Evolutionary conservation across 352 stramenopile species (phyloP).

Genomic region (Lagenidium giganteum): DNA sequence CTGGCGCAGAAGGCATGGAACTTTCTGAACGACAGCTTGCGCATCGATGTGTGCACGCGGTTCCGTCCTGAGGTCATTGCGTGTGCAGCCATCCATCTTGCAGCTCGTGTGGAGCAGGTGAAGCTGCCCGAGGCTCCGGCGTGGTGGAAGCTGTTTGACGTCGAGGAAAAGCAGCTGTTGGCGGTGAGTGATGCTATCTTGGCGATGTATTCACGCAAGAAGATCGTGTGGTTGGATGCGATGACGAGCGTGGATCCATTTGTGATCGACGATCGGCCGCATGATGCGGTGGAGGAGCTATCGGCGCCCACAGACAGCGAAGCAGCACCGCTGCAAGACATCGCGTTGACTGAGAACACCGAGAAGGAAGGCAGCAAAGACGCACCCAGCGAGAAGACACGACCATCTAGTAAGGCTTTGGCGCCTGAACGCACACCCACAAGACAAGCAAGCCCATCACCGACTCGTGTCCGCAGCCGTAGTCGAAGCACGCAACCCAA

Average conservation of each 20-base stretch:
- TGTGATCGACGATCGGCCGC: conserved; percentile 26
- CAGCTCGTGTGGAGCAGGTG: conserved; percentile 41
- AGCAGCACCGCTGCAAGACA: too few species aligned
- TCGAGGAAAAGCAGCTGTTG: conserved; percentile 39
- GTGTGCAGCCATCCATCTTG: conserved; percentile 84
- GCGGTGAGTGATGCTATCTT: conserved; percentile 44
- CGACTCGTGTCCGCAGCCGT: too few species aligned
- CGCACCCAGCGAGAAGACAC: too few species aligned
- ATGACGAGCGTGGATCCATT: conserved; percentile 56
- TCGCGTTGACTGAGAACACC: too few species aligned
- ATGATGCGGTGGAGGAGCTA: conserved; percentile 2
- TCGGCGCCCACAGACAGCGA: background rate
- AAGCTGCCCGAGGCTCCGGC: conserved; percentile 38
- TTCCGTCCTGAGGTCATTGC: conserved; percentile 74
- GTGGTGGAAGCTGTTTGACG: conserved; percentile 57
- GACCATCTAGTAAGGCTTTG: too few species aligned
- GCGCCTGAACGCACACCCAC: too few species aligned
- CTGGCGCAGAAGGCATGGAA: conserved; percentile 81
- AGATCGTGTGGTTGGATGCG: conserved; percentile 49
- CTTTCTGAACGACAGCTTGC: conserved; percentile 87
- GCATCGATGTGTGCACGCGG: conserved; percentile 74
- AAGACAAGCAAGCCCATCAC: too few species aligned
- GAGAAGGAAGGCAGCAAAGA: too few species aligned
- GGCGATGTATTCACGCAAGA: conserved; percentile 39
- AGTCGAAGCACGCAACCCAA: too few species aligned